A percentile compares a stretch with the other conserved stretches of the same genome.
These are phyloP conservation scores for Sclerotinia glacialis DNA, from an alignment of 2,329 filamentous ascomycete genomes.

Conservation along the genomic window DNA sequence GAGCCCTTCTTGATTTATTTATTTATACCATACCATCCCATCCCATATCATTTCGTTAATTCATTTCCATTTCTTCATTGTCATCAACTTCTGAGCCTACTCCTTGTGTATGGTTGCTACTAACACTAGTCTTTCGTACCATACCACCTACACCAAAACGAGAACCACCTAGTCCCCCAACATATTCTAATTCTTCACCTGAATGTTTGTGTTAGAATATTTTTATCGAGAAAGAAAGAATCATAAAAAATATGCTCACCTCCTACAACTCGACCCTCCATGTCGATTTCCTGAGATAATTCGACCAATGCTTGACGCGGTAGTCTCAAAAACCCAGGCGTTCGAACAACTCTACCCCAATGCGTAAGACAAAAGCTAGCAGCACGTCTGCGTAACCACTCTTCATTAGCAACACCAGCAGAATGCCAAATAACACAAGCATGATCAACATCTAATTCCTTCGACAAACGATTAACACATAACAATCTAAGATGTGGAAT, in stretches of 20 bases:
- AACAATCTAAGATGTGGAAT: constrained; percentile 89
- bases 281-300: constrained; percentile 88
- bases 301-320: constrained; percentile 80
- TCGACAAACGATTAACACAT: constrained; percentile 84
- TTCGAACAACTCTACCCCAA: constrained; percentile 92
- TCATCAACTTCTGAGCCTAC: constrained; percentile 53
- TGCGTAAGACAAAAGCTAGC: constrained; percentile 87
- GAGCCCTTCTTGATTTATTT: constrained; percentile 8
- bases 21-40: constrained; percentile 17
- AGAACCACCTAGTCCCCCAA: constrained; percentile 49
- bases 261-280: constrained; percentile 84
- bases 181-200: constrained; percentile 43
- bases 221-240: constrained; percentile 22
- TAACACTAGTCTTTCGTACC: constrained; percentile 57
- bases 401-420: constrained; percentile 83
- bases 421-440: constrained; percentile 97
- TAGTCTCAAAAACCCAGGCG: constrained; percentile 78
- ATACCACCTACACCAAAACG: constrained; percentile 48
- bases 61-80: constrained; percentile 61
- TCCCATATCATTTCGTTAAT: constrained; percentile 25
- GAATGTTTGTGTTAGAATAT: constrained; percentile 26
- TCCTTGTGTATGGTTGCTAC: constrained; percentile 57
- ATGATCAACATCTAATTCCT: constrained; percentile 90
- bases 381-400: constrained; percentile 87
- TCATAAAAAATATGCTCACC: constrained; percentile 63